Evolutionary conservation across 2,329 filamentous ascomycete genomes (phyloP).

Genomic region (Tolypocladium pustulatum): DNA sequence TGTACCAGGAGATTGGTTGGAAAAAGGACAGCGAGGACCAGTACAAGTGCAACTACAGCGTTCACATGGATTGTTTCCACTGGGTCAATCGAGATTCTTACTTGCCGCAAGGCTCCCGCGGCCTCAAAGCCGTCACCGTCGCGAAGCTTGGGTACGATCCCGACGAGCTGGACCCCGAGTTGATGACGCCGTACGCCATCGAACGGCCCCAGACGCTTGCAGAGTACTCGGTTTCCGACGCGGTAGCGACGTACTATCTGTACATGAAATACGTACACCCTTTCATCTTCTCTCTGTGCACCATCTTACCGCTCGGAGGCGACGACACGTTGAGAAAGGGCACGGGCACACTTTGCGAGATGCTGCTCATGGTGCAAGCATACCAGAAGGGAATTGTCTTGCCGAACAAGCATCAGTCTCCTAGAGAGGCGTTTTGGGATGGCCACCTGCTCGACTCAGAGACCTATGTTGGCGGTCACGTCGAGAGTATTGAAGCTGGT

Average conservation of each 20-base stretch:
- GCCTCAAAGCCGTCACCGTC: constrained; percentile 93
- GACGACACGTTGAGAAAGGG: constrained; percentile 92
- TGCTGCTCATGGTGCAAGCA: constrained; percentile 98
- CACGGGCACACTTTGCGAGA: constrained; percentile 97
- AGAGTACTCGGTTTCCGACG: constrained; percentile 98
- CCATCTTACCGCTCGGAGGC: constrained; percentile 83
- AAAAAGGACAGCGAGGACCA: constrained; percentile 91
- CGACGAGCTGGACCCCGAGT: constrained; percentile 90
- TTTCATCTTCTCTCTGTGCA: constrained; percentile 97
- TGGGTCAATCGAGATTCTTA: constrained; percentile 99
- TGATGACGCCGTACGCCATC: constrained; percentile 88
- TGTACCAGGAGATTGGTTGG: constrained; percentile 98
- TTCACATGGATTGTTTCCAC: constrained; percentile 97
- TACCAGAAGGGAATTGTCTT: constrained; percentile 86
- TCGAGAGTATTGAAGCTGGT: constrained; percentile 97
- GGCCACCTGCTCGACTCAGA: constrained; percentile 93
- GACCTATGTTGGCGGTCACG: constrained; percentile 96
- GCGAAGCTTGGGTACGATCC: constrained; percentile 97
- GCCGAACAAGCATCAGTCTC: constrained; percentile 90
- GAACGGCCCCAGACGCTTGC: constrained; percentile 90
- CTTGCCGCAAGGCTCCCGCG: constrained; percentile 90
- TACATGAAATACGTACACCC: constrained; percentile 99
- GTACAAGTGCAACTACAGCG: constrained; percentile 91
- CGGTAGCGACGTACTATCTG: constrained; percentile 94
- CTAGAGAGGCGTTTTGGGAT: constrained; percentile 91